These are phyloP conservation scores for Candida peoriensis DNA, from an alignment of 805 yeast genomes.

Conservation along the genomic window DNA sequence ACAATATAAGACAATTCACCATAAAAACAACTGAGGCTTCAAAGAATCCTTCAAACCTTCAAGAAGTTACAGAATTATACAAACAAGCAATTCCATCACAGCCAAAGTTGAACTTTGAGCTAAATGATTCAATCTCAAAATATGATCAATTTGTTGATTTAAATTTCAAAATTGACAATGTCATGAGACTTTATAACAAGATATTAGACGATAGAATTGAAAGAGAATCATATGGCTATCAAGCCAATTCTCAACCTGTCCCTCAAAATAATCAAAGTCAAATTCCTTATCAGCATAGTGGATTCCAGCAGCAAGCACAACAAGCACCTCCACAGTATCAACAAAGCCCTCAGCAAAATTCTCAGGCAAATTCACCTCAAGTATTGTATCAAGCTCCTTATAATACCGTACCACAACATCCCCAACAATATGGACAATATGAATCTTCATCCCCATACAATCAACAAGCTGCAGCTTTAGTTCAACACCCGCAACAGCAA, in stretches of 20 bases:
- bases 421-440: neutral
- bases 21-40: slow-evolving; percentile 48
- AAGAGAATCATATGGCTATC: slow-evolving; percentile 23
- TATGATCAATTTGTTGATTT: slow-evolving; percentile 65
- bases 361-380: slow-evolving; percentile 7
- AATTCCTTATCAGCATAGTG: slow-evolving; percentile 15
- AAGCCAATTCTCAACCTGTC: slow-evolving; percentile 4
- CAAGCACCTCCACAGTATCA: slow-evolving; percentile 1
- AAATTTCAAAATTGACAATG: slow-evolving; percentile 74
- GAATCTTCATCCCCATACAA: neutral
- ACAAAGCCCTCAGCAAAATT: slow-evolving; percentile 5
- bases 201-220: slow-evolving; percentile 55
- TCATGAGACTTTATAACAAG: slow-evolving; percentile 70
- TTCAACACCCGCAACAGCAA: slow-evolving; percentile 3
- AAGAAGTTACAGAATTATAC: slow-evolving; percentile 52
- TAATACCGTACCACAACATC: neutral
- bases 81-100: slow-evolving; percentile 53
- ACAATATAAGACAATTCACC: slow-evolving; percentile 61
- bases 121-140: slow-evolving; percentile 52
- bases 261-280: too few species aligned
- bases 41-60: slow-evolving; percentile 29
- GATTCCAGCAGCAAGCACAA: slow-evolving; percentile 3
- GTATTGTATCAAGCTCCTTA: too few species aligned
- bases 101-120: slow-evolving; percentile 62
- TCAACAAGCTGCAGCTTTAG: slow-evolving; percentile 8